A percentile compares a stretch with the other conserved stretches of the same genome.
phyloP scores from a whole-genome alignment of 257 asterid species.

The Paraleonurus japonicus region DNA sequence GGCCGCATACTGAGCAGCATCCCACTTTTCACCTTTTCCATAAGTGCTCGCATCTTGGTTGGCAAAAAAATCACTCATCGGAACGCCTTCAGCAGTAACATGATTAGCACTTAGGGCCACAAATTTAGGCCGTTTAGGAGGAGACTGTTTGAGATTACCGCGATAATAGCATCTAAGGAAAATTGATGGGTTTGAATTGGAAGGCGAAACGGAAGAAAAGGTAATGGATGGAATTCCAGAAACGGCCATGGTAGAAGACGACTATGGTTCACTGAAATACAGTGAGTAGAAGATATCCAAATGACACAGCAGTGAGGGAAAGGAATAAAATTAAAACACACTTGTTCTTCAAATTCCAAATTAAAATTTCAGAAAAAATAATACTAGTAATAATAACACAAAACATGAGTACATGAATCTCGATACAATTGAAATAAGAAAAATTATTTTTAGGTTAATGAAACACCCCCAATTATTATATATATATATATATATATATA shows the following conservation, averaged over 20 bases:
- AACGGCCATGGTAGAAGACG: slow-evolving; percentile 42
- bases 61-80: slow-evolving; percentile 37
- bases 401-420: too few species aligned
- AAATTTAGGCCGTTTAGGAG: slow-evolving; percentile 23
- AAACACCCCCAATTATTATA: too few species aligned
- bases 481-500: too few species aligned
- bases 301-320: background rate
- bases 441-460: too few species aligned
- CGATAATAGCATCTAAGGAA: slow-evolving; percentile 1
- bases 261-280: background rate
- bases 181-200: slow-evolving; percentile 24
- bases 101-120: slow-evolving; percentile 31
- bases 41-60: slow-evolving; percentile 22
- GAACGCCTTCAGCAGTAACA: slow-evolving; percentile 42
- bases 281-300: background rate
- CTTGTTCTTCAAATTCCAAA: too few species aligned
- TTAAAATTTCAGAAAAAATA: too few species aligned
- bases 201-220: slow-evolving; percentile 12
- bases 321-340: too few species aligned
- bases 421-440: too few species aligned
- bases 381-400: too few species aligned
- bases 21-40: slow-evolving; percentile 29
- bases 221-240: slow-evolving; percentile 32
- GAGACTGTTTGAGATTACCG: slow-evolving; percentile 28
- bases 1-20: slow-evolving; percentile 61